These are phyloP conservation scores for Fusarium ambrosium DNA, from an alignment of 2,329 filamentous ascomycete species.

Conservation along the genomic window DNA sequence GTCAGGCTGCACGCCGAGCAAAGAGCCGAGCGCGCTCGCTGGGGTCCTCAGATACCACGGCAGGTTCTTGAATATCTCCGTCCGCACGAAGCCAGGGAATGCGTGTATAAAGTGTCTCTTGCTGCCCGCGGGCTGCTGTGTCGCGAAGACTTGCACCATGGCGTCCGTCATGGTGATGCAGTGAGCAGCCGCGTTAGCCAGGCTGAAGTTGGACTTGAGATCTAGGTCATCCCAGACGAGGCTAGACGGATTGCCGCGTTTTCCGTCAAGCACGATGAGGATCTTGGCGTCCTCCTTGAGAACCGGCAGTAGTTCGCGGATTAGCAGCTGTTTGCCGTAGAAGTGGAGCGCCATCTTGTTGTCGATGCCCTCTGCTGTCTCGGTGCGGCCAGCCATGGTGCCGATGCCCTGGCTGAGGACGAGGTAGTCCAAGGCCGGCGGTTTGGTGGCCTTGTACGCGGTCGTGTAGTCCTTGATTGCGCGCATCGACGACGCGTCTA, in stretches of 20 bases:
- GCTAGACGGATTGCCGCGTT: background rate
- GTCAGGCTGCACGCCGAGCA: background rate
- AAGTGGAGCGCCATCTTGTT: background rate
- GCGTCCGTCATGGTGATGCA: background rate
- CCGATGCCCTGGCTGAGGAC: background rate
- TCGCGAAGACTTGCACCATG: background rate
- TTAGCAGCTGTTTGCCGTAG: background rate
- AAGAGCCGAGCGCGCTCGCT: background rate
- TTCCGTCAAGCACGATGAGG: background rate
- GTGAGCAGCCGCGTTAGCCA: background rate
- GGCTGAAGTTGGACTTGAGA: background rate
- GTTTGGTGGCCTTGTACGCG: background rate
- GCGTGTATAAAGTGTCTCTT: background rate
- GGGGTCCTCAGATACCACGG: background rate
- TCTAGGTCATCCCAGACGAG: background rate
- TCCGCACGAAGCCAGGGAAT: background rate
- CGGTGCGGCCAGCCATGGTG: background rate
- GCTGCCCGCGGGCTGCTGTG: background rate
- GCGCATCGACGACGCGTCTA: constrained; percentile 53
- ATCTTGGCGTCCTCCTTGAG: background rate
- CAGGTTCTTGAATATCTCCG: background rate
- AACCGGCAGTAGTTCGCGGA: background rate
- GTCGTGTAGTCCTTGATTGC: constrained; percentile 50
- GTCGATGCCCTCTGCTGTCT: background rate
- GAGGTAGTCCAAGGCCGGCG: background rate